phyloP scores from a whole-genome alignment of 768 basidiomycete genomes.

The Mycena venus region DNA sequence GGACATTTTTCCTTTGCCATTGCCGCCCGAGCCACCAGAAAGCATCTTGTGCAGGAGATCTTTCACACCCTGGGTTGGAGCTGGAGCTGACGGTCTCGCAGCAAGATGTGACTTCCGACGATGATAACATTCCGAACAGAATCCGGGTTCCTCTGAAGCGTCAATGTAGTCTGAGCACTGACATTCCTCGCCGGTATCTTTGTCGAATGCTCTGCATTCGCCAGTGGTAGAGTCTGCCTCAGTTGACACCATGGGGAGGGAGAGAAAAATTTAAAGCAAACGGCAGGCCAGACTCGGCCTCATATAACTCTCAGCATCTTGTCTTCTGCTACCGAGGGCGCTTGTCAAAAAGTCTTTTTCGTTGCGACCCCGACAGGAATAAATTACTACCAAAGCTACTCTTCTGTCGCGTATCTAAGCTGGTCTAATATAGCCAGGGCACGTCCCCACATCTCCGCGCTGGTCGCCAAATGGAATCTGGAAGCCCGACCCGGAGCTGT shows the following conservation, averaged over 20 bases:
- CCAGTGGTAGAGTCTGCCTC: not conserved
- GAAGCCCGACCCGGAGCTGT: not conserved
- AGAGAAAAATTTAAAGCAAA: no score
- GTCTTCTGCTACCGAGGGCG: no score
- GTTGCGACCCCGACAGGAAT: no score
- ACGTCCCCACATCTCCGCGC: conserved; percentile 19
- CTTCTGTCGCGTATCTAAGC: no score
- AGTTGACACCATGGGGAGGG: not conserved
- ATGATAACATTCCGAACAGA: not conserved
- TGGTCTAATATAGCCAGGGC: no score
- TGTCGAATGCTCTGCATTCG: conserved; percentile 5
- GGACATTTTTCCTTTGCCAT: no score
- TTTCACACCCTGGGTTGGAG: not conserved
- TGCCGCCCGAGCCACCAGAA: no score
- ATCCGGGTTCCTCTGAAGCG: not conserved
- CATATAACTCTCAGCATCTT: no score
- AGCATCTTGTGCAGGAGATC: not conserved
- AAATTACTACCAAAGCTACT: no score
- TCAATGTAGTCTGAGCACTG: not conserved
- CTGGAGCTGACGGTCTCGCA: no score
- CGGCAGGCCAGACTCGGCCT: no score
- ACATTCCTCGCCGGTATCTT: not conserved
- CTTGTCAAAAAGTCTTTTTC: no score
- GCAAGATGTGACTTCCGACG: not conserved
- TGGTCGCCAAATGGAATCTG: conserved; percentile 1